Conservation (phyloP, 768 basidiomycete genomes). For the Roridomyces roridus region DNA sequence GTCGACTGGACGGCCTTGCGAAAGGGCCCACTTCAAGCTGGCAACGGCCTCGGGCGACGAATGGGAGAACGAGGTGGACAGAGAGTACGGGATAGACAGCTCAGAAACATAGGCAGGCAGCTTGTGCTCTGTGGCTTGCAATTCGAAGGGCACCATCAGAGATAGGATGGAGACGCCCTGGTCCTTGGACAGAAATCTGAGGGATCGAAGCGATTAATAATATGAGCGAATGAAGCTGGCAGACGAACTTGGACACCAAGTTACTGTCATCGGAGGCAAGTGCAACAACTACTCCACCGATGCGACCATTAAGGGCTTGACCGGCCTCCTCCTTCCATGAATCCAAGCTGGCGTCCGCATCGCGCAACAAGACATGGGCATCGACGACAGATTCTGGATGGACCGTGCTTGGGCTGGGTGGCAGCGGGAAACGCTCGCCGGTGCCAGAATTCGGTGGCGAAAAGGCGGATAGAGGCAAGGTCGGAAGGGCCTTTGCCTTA, state of each 20-base stretch:
- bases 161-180: constrained; percentile 54
- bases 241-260: constrained; percentile 54
- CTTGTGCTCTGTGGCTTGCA: constrained; percentile 53
- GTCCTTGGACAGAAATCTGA: constrained; percentile 22
- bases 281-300: constrained; percentile 63
- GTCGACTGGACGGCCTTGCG: constrained; percentile 68
- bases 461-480: constrained; percentile 79
- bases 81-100: constrained; percentile 52
- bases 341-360: constrained; percentile 45
- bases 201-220: constrained; percentile 24
- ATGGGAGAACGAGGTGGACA: constrained; percentile 62
- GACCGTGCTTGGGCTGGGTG: constrained; percentile 70
- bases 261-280: constrained; percentile 51
- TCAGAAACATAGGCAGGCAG: constrained; percentile 45
- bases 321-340: constrained; percentile 63
- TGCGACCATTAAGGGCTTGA: constrained; percentile 48
- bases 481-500: constrained; percentile 65
- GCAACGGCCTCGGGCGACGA: constrained; percentile 55
- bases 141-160: constrained; percentile 64
- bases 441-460: constrained; percentile 72
- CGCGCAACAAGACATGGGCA: constrained; percentile 60
- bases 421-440: constrained; percentile 69
- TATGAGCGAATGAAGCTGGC: not conserved
- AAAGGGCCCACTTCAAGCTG: constrained; percentile 71
- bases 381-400: constrained; percentile 72